These are phyloP conservation scores for Phytophthora boehmeriae DNA, from an alignment of 352 stramenopile species.

Conservation along the genomic window DNA sequence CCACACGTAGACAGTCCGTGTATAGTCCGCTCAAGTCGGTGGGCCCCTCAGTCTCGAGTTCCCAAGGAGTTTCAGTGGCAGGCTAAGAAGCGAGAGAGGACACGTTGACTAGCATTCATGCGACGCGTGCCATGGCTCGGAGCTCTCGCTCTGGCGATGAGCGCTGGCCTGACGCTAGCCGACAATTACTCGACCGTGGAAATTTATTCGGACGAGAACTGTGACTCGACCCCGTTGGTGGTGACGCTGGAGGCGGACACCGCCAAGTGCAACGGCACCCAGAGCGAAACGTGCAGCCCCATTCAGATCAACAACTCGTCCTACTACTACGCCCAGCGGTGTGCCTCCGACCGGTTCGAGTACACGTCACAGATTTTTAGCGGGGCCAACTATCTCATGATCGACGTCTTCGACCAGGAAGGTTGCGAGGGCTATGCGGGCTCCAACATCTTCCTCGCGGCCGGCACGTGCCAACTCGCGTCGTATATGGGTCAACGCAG, in stretches of 20 bases:
- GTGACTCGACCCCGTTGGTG: constrained; percentile 34
- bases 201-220: constrained; percentile 44
- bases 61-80: constrained; percentile 22
- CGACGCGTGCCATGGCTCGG: constrained; percentile 31
- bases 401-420: constrained; percentile 35
- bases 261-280: constrained; percentile 11
- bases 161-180: constrained; percentile 12
- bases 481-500: constrained; percentile 40
- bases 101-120: constrained; percentile 25
- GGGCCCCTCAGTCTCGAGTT: constrained; percentile 22
- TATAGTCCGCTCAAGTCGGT: constrained; percentile 25
- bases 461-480: constrained; percentile 40
- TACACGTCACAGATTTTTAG: constrained; percentile 40
- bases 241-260: constrained; percentile 34
- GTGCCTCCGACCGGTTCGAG: constrained; percentile 33
- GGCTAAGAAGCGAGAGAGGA: constrained; percentile 16
- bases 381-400: constrained; percentile 44
- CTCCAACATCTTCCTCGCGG: constrained; percentile 40
- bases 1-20: constrained; percentile 27
- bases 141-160: constrained; percentile 27
- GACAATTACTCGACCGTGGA: constrained; percentile 37
- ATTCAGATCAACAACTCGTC: constrained; percentile 40
- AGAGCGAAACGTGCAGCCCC: constrained; percentile 28
- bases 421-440: constrained; percentile 28
- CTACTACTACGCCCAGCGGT: constrained; percentile 44